Evolutionary conservation across 2,329 filamentous ascomycete species (phyloP), one percentile per base, ranked within the genome.

Genomic region (Trichoderma atrobrunneum): DNA sequence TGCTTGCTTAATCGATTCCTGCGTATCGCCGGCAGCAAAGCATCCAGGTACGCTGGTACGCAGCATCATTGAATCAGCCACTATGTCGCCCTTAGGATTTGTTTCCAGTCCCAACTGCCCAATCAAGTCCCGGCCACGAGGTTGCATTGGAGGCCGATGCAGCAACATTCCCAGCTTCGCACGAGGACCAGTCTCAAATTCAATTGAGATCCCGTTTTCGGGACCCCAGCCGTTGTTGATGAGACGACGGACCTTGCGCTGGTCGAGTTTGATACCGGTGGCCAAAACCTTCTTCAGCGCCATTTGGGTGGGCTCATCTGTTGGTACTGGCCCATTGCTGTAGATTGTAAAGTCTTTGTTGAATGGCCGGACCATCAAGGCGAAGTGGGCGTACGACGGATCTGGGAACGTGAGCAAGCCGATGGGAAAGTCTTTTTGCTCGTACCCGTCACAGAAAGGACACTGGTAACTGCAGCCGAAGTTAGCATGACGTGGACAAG

Each of bases 361-460:
- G 6, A 89, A 80, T 3, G 82, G 81, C 2, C 76, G 78, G 1
- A 84, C 85, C 81, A 85, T 84, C 56, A 82, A 81, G 0, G 82
- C 79, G 11, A 87, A 72, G 71, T 85, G 82, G 7, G 59, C 8
- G 75, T 76, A 5, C 77, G 78, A 16, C 82, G 61, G 59, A 80
- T 74, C 1, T 81, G 84, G 12, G 81, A 71, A 79, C 1, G 83
- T 85, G 3, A 89, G 81, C 5, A 89, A 76, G 1, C 86, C 87
- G 0, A 82, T 82, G 0, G 84, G 84, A 0, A 79, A 75, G 3
- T 79, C 77, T 2, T 85, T 87, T 65, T 90, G 86, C 73, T 91
- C 88, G 76, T 84, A 90, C 5, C 88, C 88, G 74, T 90, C 84
- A 77, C 88, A 90, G 75, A 86, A 89, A 1, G 90, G 82, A 74